Evolutionary conservation across 2,329 filamentous ascomycete genomes (phyloP).

Genomic region (Claviceps spartinae): DNA sequence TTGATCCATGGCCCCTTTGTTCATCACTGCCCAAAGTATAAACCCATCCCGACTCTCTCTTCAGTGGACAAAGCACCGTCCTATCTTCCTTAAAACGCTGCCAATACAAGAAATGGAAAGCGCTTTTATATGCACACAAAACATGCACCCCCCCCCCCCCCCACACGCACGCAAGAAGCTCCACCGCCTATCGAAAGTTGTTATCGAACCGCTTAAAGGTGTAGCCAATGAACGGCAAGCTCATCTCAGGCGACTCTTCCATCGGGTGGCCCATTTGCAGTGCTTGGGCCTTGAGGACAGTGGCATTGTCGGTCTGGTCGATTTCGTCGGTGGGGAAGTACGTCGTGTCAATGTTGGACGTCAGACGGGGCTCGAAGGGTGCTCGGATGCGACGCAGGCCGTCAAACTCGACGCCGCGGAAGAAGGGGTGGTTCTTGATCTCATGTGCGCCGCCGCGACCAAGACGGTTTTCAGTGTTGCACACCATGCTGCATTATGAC

Average conservation of each 20-base stretch:
- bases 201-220: slow-evolving; percentile 90
- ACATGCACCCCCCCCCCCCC: background rate
- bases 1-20: no score
- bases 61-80: background rate
- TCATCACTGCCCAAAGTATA: no score
- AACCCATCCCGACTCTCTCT: no score
- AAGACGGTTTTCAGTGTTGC: slow-evolving; percentile 83
- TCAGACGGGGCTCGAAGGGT: slow-evolving; percentile 87
- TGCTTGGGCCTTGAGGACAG: slow-evolving; percentile 71
- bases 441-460: slow-evolving; percentile 78
- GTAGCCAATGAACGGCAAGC: slow-evolving; percentile 56
- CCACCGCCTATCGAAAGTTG: slow-evolving; percentile 41
- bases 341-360: slow-evolving; percentile 87
- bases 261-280: slow-evolving; percentile 50
- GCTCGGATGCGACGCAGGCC: slow-evolving; percentile 84
- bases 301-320: slow-evolving; percentile 87
- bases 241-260: slow-evolving; percentile 85
- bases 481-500: slow-evolving; percentile 60
- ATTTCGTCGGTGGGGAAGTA: slow-evolving; percentile 99
- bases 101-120: background rate
- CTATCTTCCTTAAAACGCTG: background rate
- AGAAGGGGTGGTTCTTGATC: slow-evolving; percentile 90
- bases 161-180: background rate
- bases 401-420: slow-evolving; percentile 93
- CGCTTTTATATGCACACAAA: background rate